Conservation (phyloP, 202 grass and related monocot species). For the Zoysia matrella region DNA sequence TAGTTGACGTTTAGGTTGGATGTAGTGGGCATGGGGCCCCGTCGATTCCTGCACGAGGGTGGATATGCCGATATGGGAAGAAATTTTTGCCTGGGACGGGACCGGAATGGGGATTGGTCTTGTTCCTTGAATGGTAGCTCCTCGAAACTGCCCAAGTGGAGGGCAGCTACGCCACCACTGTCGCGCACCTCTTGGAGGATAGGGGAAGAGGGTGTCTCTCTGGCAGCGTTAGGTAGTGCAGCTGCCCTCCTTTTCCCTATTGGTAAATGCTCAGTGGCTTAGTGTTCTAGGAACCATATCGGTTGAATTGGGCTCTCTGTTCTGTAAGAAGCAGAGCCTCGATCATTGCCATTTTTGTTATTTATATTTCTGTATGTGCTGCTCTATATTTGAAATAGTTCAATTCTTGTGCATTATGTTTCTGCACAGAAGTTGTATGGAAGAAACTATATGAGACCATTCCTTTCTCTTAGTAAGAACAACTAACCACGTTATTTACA, state of each 20-base stretch:
- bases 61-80: background rate
- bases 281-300: background rate
- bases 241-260: no score
- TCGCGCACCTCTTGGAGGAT: no score
- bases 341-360: slow-evolving; percentile 3
- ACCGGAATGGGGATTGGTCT: no score
- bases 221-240: no score
- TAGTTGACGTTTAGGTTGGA: background rate
- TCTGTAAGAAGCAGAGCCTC: background rate
- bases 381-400: background rate
- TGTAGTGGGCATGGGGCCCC: background rate
- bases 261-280: no score
- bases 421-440: background rate
- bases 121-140: background rate
- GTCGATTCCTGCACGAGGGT: background rate
- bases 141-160: no score
- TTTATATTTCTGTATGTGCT: background rate
- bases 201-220: no score
- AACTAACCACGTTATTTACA: background rate
- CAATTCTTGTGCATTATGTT: background rate
- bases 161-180: no score
- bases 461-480: background rate
- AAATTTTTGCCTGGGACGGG: background rate
- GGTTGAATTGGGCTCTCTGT: background rate
- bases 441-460: background rate